Evolutionary conservation across 306 rosid genomes (phyloP).

Genomic region (Morella rubra): DNA sequence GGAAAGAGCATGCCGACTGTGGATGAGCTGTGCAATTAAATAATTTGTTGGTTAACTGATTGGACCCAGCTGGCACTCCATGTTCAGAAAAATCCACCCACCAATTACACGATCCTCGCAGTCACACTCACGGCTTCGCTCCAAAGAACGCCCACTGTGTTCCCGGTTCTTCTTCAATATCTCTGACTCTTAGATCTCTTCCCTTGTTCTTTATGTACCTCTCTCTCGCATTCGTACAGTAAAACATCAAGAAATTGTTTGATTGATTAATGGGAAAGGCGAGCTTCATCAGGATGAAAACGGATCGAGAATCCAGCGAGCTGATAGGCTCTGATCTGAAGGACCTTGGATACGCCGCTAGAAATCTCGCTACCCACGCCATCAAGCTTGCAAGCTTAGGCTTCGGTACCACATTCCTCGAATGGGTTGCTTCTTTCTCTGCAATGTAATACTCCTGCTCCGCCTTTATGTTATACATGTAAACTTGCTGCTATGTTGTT

Average conservation of each 20-base stretch:
- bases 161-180: background rate
- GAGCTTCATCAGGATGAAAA: slow-evolving; percentile 44
- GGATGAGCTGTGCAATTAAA: too few relatives aligned
- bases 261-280: slow-evolving; percentile 28
- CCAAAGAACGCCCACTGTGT: background rate
- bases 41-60: background rate
- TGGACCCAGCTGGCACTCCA: background rate
- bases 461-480: background rate
- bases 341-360: slow-evolving; percentile 49
- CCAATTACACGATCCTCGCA: background rate
- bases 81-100: background rate
- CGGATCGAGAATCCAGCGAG: slow-evolving; percentile 37
- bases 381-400: slow-evolving; percentile 58
- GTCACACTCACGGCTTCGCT: background rate
- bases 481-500: background rate
- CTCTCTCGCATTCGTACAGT: background rate
- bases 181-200: background rate
- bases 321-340: slow-evolving; percentile 59
- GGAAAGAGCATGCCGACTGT: too few relatives aligned
- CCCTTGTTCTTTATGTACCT: too few relatives aligned
- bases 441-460: slow-evolving; percentile 54
- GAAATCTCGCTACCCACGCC: slow-evolving; percentile 53
- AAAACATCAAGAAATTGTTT: background rate
- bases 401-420: slow-evolving; percentile 59
- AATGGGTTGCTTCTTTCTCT: slow-evolving; percentile 67